These are phyloP conservation scores for Naematelia aurantialba DNA, from an alignment of 768 basidiomycete genomes.

Conservation along the genomic window DNA sequence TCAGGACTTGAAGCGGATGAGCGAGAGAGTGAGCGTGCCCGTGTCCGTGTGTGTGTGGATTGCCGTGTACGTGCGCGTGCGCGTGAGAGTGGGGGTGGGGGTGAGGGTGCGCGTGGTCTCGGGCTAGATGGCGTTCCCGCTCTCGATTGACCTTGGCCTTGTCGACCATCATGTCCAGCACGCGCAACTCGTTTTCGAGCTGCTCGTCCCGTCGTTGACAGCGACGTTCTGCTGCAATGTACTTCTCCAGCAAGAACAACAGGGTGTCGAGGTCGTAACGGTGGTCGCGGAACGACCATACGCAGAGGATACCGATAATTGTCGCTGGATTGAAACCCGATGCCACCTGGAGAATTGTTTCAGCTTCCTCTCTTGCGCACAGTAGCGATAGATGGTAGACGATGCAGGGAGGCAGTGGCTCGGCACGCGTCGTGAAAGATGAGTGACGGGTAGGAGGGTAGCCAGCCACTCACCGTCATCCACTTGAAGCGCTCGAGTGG, in stretches of 20 bases:
- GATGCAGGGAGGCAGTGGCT: too few species aligned
- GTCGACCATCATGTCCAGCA: background rate
- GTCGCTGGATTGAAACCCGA: conserved; percentile 31
- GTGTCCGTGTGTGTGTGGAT: too few species aligned
- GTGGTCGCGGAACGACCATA: conserved; percentile 1
- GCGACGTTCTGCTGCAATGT: background rate
- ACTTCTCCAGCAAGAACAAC: background rate
- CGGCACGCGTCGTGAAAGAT: too few species aligned
- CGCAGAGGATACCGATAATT: conserved; percentile 26
- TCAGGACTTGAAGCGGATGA: background rate
- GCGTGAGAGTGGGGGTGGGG: too few species aligned
- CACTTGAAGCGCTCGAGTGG: conserved; percentile 28
- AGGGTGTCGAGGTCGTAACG: background rate
- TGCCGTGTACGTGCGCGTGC: too few species aligned
- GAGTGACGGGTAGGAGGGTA: background rate
- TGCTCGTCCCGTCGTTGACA: background rate
- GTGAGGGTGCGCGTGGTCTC: too few species aligned
- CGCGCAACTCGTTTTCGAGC: background rate
- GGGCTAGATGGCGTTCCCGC: background rate
- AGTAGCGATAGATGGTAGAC: too few species aligned
- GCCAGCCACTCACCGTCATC: conserved; percentile 19
- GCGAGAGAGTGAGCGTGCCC: too few species aligned
- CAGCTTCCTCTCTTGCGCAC: too few species aligned
- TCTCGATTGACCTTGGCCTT: background rate
- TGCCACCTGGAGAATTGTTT: conserved; percentile 25